Conservation (phyloP, 2,329 filamentous ascomycete species). For the Phoma herbarum region DNA sequence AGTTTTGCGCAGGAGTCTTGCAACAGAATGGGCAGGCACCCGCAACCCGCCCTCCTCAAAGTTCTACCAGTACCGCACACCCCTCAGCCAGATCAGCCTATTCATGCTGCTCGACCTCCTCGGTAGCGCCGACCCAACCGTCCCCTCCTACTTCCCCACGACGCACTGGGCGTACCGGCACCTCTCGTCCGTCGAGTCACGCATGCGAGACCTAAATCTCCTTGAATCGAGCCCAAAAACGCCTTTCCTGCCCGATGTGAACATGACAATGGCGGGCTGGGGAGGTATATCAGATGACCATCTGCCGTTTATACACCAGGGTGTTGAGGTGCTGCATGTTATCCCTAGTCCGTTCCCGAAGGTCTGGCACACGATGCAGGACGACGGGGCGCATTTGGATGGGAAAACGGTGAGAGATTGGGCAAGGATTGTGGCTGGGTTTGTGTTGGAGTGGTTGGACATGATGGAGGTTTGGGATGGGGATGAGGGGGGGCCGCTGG, state of each 20-base stretch:
- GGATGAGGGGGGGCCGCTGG: slow-evolving; percentile 9
- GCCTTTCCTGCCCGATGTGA: slow-evolving; percentile 61
- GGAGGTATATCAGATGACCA: slow-evolving; percentile 84
- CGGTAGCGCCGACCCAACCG: slow-evolving; percentile 70
- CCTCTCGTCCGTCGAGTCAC: slow-evolving; percentile 76
- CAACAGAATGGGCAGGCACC: slow-evolving; percentile 79
- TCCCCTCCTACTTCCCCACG: slow-evolving; percentile 87
- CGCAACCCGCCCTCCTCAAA: slow-evolving; percentile 75
- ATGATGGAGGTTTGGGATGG: slow-evolving; percentile 63
- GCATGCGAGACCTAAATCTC: slow-evolving; percentile 72
- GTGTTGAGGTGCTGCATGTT: slow-evolving; percentile 87
- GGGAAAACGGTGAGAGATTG: slow-evolving; percentile 83
- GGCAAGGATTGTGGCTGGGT: slow-evolving; percentile 83
- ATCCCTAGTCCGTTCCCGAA: slow-evolving; percentile 83
- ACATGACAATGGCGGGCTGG: slow-evolving; percentile 27
- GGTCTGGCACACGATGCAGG: slow-evolving; percentile 87
- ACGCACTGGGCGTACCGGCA: slow-evolving; percentile 93
- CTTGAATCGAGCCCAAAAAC: slow-evolving; percentile 67
- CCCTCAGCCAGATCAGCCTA: slow-evolving; percentile 80
- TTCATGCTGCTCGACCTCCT: slow-evolving; percentile 94
- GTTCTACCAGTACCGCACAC: slow-evolving; percentile 68
- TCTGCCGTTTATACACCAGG: slow-evolving; percentile 84
- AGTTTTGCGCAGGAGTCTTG: slow-evolving; percentile 65
- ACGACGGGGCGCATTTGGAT: slow-evolving; percentile 87
- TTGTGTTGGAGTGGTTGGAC: slow-evolving; percentile 92